phyloP scores from a whole-genome alignment of 345 rosid species.

The Populus deltoides region DNA sequence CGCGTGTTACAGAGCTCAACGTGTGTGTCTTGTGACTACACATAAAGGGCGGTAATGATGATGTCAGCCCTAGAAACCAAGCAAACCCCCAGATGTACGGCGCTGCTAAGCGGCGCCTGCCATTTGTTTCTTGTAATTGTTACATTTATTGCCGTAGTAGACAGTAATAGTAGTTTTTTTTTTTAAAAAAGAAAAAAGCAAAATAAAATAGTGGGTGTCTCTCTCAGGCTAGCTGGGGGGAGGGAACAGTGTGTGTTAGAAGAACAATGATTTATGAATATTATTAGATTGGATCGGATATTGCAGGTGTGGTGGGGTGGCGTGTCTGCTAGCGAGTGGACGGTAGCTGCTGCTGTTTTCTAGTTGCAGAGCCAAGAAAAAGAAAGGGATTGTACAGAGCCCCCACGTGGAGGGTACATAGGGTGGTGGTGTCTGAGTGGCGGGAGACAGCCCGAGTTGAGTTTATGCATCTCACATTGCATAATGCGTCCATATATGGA shows the following conservation, averaged over 20 bases:
- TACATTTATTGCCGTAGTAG: not conserved
- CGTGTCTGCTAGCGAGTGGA: conserved; percentile 17
- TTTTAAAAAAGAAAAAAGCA: too few relatives aligned
- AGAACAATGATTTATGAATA: not conserved
- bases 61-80: conserved; percentile 17
- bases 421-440: conserved; percentile 27
- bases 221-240: not conserved
- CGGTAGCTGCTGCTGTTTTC: not conserved
- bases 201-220: not conserved
- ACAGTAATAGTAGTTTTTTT: not conserved
- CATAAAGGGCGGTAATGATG: conserved; percentile 3
- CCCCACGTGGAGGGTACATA: conserved; percentile 26
- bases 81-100: not conserved
- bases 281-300: conserved; percentile 2
- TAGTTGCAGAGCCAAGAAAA: not conserved
- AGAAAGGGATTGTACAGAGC: not conserved
- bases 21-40: not conserved
- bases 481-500: too few relatives aligned
- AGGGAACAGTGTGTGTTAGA: not conserved
- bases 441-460: conserved; percentile 32
- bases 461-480: not conserved
- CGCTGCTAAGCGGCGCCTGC: conserved; percentile 23
- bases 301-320: not conserved
- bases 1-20: not conserved
- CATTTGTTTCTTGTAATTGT: not conserved